Conservation (phyloP, 495 filamentous ascomycete species). For the Podospora pseudopauciseta region DNA sequence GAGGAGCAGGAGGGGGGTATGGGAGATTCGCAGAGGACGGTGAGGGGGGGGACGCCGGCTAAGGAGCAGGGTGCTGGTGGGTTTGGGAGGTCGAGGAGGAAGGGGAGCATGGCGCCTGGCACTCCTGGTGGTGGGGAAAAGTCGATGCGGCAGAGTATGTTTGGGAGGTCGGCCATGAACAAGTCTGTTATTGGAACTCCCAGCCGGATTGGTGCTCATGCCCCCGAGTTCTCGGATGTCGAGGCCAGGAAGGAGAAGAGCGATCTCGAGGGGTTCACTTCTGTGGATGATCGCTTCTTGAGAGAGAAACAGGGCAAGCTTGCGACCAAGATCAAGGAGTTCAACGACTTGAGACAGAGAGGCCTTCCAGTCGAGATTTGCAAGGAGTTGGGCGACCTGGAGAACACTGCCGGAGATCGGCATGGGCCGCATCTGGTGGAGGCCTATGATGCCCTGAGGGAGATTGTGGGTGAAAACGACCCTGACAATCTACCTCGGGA, state of each 20-base stretch:
- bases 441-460: slow-evolving; percentile 73
- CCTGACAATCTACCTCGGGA: slow-evolving; percentile 60
- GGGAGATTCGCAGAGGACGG: slow-evolving; percentile 34
- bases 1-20: slow-evolving; percentile 40
- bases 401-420: slow-evolving; percentile 60
- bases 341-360: slow-evolving; percentile 70
- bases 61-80: slow-evolving; percentile 31
- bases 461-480: slow-evolving; percentile 62
- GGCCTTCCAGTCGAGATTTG: slow-evolving; percentile 64
- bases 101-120: slow-evolving; percentile 33
- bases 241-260: slow-evolving; percentile 49
- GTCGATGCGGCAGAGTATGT: slow-evolving; percentile 54
- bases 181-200: slow-evolving; percentile 82
- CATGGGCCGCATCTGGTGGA: slow-evolving; percentile 66
- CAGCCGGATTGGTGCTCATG: slow-evolving; percentile 52
- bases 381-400: slow-evolving; percentile 67
- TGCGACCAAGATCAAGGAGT: slow-evolving; percentile 66
- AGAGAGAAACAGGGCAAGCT: slow-evolving; percentile 78
- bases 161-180: slow-evolving; percentile 68
- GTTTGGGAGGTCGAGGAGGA: slow-evolving; percentile 55
- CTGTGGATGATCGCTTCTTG: slow-evolving; percentile 65
- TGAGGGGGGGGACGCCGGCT: slow-evolving; percentile 48
- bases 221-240: slow-evolving; percentile 63
- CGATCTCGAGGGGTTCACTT: slow-evolving; percentile 32
- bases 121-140: slow-evolving; percentile 29